Percentiles rank a stretch among this genome's conserved stretches.
These are phyloP conservation scores for Rutstroemia sp. DNA, from an alignment of 2,329 filamentous ascomycete species.

Conservation along the genomic window DNA sequence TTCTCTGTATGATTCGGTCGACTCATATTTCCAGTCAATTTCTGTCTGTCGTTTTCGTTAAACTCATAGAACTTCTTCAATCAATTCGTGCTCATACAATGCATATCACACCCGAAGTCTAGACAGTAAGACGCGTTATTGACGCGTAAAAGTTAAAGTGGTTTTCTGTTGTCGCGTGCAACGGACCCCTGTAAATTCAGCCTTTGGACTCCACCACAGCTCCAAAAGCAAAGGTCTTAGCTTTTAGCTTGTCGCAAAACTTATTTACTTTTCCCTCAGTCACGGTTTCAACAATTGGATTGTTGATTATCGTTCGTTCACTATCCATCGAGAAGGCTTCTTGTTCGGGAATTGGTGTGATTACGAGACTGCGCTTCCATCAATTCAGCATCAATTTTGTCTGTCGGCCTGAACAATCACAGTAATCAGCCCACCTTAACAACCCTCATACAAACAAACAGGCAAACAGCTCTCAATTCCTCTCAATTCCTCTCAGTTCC, in stretches of 20 bases:
- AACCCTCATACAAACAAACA: not conserved
- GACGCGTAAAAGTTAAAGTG: conserved; percentile 11
- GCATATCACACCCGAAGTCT: not conserved
- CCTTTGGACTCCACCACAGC: not conserved
- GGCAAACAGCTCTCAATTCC: too few relatives aligned
- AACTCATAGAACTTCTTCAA: not conserved
- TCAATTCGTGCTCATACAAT: not conserved
- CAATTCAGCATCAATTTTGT: not conserved
- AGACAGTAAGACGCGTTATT: conserved; percentile 13
- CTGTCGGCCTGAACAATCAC: not conserved
- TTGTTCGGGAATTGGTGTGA: too few relatives aligned
- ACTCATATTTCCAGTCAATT: conserved; percentile 18
- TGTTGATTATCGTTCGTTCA: too few relatives aligned
- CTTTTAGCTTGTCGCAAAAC: conserved; percentile 10
- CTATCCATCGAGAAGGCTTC: too few relatives aligned
- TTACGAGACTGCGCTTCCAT: too few relatives aligned
- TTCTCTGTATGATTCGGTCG: conserved; percentile 19
- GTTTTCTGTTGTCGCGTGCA: conserved; percentile 5
- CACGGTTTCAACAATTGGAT: too few relatives aligned
- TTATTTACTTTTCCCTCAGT: not conserved
- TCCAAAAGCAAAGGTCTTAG: conserved; percentile 1
- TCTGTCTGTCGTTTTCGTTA: not conserved
- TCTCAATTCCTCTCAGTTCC: not conserved
- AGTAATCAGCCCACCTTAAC: not conserved
- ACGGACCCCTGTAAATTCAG: not conserved